phyloP scores from a whole-genome alignment of 129 eudicot genomes.

The Chrysanthemum seticuspe region DNA sequence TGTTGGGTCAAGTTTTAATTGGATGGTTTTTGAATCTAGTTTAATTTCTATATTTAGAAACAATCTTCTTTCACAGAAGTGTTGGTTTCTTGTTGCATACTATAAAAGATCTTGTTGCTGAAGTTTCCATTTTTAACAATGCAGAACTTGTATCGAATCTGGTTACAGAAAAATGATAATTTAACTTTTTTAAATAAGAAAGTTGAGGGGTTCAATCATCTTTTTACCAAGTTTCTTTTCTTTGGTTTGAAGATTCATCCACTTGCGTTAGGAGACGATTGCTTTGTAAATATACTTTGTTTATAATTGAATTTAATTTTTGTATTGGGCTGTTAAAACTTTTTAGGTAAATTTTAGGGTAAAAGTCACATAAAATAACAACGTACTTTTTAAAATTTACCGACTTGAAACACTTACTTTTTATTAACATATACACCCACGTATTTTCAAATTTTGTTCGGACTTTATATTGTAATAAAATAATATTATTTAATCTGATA shows the following conservation, averaged over 20 bases:
- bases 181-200: not conserved
- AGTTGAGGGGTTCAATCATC: slow-evolving; percentile 23
- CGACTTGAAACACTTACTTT: too few species aligned
- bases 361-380: too few species aligned
- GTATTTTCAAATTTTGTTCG: too few species aligned
- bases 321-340: too few species aligned
- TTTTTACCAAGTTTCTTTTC: slow-evolving; percentile 18
- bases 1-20: slow-evolving; percentile 22
- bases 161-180: not conserved
- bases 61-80: not conserved
- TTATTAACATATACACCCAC: too few species aligned
- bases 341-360: too few species aligned
- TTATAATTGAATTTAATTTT: not conserved
- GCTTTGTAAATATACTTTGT: not conserved
- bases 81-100: not conserved
- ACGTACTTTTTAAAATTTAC: too few species aligned
- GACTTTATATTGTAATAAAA: too few species aligned
- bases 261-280: slow-evolving; percentile 17
- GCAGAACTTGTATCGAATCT: not conserved
- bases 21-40: slow-evolving; percentile 21
- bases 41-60: slow-evolving; percentile 7
- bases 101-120: slow-evolving; percentile 2
- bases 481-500: too few species aligned
- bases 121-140: slow-evolving; percentile 10
- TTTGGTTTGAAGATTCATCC: slow-evolving; percentile 24